Evolutionary conservation across 306 rosid genomes (phyloP).

Genomic region (Sindora glabra): DNA sequence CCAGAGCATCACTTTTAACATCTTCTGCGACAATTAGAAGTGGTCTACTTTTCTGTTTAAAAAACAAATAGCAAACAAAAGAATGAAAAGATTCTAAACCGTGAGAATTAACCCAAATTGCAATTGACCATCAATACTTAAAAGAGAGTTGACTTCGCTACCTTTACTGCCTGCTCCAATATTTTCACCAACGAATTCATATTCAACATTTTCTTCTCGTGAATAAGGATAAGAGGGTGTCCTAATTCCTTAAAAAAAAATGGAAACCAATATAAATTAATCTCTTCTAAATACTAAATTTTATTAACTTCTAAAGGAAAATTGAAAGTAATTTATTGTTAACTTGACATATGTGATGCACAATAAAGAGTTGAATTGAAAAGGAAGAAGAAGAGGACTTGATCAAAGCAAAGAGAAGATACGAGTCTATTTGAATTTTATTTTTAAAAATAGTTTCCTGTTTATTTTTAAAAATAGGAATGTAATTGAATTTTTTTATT

Average conservation of each 20-base stretch:
- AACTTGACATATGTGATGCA: too few relatives aligned
- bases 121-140: slow-evolving; percentile 13
- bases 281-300: too few relatives aligned
- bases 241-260: slow-evolving; percentile 75
- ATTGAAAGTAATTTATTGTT: too few relatives aligned
- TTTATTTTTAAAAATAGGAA: too few relatives aligned
- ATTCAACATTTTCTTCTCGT: slow-evolving; percentile 83
- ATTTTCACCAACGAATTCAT: slow-evolving; percentile 58
- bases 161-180: slow-evolving; percentile 72
- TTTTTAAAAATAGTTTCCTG: too few relatives aligned
- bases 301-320: too few relatives aligned
- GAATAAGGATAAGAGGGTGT: slow-evolving; percentile 74
- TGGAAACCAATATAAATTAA: not conserved
- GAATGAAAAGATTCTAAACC: slow-evolving; percentile 9
- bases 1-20: slow-evolving; percentile 79
- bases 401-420: too few relatives aligned
- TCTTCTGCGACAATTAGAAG: slow-evolving; percentile 94
- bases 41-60: slow-evolving; percentile 62
- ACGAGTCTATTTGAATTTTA: too few relatives aligned
- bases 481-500: too few relatives aligned
- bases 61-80: slow-evolving; percentile 11
- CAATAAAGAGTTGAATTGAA: too few relatives aligned
- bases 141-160: slow-evolving; percentile 20
- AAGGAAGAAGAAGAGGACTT: too few relatives aligned
- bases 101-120: not conserved